phyloP scores from a whole-genome alignment of 805 yeast genomes.

The Saccharomycopsis sp. region DNA sequence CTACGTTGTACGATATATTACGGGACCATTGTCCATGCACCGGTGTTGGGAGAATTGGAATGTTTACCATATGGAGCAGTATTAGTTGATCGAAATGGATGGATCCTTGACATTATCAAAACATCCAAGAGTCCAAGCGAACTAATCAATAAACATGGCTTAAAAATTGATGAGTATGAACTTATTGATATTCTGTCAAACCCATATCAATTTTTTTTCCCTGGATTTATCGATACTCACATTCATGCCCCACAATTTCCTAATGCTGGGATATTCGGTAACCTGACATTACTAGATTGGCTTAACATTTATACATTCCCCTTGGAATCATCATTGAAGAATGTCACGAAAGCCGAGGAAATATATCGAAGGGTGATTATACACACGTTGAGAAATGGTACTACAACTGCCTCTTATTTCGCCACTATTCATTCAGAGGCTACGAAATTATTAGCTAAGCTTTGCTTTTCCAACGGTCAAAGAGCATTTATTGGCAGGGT shows the following conservation, averaged over 20 bases:
- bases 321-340: constrained; percentile 61
- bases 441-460: constrained; percentile 67
- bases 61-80: constrained; percentile 48
- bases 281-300: constrained; percentile 85
- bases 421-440: constrained; percentile 81
- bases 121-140: constrained; percentile 20
- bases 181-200: constrained; percentile 32
- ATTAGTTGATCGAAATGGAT: constrained; percentile 47
- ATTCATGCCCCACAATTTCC: constrained; percentile 84
- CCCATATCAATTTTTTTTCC: constrained; percentile 57
- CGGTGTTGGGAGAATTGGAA: constrained; percentile 49
- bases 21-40: constrained; percentile 74
- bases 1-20: constrained; percentile 39
- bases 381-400: constrained; percentile 70
- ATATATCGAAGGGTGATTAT: constrained; percentile 64
- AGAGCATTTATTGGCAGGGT: constrained; percentile 89
- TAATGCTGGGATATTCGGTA: constrained; percentile 77
- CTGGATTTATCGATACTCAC: constrained; percentile 80
- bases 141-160: constrained; percentile 24
- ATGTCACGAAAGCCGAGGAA: constrained; percentile 44
- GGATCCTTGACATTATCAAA: constrained; percentile 35
- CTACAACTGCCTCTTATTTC: constrained; percentile 88
- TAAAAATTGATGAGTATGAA: constrained; percentile 23
- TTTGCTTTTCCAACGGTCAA: constrained; percentile 64
- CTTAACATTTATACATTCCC: constrained; percentile 83